Conservation (phyloP, 2,329 filamentous ascomycete species). For the Cladosporium sp. region DNA sequence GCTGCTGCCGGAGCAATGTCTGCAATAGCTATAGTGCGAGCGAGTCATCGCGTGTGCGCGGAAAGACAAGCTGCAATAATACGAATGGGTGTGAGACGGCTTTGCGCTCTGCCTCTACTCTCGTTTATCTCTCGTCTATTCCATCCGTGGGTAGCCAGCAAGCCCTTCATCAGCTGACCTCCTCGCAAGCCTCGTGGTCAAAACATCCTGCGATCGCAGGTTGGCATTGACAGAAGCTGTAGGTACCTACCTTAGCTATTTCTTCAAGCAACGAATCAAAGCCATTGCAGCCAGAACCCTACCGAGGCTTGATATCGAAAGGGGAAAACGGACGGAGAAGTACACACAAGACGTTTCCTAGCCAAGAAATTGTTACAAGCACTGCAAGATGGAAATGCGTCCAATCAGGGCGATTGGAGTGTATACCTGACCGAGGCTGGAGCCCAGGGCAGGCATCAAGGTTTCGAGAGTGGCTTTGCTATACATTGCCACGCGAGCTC, state of each 20-base stretch:
- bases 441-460: neutral
- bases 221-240: neutral
- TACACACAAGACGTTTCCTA: neutral
- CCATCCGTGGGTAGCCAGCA: neutral
- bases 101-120: neutral
- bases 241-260: neutral
- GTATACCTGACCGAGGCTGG: neutral
- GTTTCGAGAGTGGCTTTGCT: neutral
- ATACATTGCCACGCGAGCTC: neutral
- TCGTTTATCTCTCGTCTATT: neutral
- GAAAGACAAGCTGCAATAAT: neutral
- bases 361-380: conserved; percentile 1
- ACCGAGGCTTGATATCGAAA: conserved; percentile 1
- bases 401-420: neutral
- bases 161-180: neutral
- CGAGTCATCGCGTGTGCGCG: neutral
- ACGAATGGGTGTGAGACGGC: neutral
- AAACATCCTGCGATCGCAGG: neutral
- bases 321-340: neutral
- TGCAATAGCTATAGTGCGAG: neutral
- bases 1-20: conserved; percentile 2
- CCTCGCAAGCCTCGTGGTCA: neutral
- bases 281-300: neutral
- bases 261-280: neutral
- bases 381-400: neutral